Evolutionary conservation across 2,329 filamentous ascomycete species (phyloP).

Genomic region (Fusarium sp.): DNA sequence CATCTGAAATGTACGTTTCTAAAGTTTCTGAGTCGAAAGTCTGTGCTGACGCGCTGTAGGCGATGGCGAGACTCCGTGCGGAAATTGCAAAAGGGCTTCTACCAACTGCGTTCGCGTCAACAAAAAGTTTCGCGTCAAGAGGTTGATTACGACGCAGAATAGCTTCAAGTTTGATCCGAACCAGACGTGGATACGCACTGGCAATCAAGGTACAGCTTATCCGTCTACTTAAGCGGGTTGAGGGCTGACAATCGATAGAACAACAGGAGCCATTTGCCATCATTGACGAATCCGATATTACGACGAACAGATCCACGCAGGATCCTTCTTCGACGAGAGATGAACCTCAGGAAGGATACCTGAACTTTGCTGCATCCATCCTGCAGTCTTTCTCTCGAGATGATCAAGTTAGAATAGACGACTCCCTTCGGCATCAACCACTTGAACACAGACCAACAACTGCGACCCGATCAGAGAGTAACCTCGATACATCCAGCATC

Average conservation of each 20-base stretch:
- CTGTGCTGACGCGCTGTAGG: constrained; percentile 2
- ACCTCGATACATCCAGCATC: not conserved
- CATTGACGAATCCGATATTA: constrained; percentile 17
- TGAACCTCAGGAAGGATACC: constrained; percentile 1
- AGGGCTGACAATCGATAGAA: not conserved
- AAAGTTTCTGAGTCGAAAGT: not conserved
- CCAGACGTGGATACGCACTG: constrained; percentile 24
- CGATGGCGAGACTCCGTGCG: constrained; percentile 17
- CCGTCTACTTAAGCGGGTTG: not conserved
- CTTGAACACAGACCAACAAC: not conserved
- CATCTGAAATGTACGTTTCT: constrained; percentile 23
- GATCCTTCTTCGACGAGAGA: not conserved
- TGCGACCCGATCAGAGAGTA: not conserved
- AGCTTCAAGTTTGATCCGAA: constrained; percentile 26
- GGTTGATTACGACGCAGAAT: constrained; percentile 20
- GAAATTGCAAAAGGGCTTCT: constrained; percentile 17
- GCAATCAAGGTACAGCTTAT: not conserved
- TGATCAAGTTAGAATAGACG: not conserved
- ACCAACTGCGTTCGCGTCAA: constrained; percentile 13
- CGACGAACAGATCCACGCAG: not conserved
- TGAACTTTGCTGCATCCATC: constrained; percentile 9
- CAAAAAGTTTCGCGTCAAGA: constrained; percentile 25
- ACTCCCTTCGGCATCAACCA: not conserved
- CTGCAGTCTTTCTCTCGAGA: constrained; percentile 14
- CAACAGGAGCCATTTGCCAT: constrained; percentile 3